phyloP scores from a whole-genome alignment of 768 basidiomycete species.

The Lactifluus volemus region DNA sequence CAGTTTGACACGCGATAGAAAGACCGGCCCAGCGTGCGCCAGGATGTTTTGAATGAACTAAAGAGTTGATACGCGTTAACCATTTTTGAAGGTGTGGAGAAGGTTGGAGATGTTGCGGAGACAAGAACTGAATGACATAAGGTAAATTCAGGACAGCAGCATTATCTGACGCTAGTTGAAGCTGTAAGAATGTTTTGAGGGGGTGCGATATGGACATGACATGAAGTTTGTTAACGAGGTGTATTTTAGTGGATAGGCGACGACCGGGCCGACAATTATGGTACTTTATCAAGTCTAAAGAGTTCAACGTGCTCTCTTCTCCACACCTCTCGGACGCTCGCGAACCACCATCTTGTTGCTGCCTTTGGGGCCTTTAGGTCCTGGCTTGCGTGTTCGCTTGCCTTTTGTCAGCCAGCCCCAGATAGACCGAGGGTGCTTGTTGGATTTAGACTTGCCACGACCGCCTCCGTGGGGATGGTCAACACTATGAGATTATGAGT shows the following conservation, averaged over 20 bases:
- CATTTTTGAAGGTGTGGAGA: constrained; percentile 69
- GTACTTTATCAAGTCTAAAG: not conserved
- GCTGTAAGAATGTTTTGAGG: constrained; percentile 56
- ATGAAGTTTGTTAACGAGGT: not conserved
- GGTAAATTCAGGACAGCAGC: constrained; percentile 52
- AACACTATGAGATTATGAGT: constrained; percentile 35
- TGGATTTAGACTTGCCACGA: constrained; percentile 94
- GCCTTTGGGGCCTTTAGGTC: constrained; percentile 82
- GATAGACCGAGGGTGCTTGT: constrained; percentile 86
- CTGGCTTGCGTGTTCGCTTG: constrained; percentile 85
- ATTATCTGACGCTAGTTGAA: constrained; percentile 63
- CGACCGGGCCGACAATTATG: not conserved
- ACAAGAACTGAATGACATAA: constrained; percentile 48
- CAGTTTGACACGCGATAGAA: constrained; percentile 61
- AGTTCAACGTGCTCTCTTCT: constrained; percentile 29
- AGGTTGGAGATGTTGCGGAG: constrained; percentile 41
- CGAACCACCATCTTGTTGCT: constrained; percentile 86
- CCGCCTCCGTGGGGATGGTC: constrained; percentile 98
- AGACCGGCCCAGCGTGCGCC: constrained; percentile 75
- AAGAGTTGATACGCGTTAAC: constrained; percentile 60
- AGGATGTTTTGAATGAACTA: constrained; percentile 71
- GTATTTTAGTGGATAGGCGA: not conserved
- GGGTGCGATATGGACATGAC: constrained; percentile 30
- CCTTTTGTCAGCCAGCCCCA: constrained; percentile 94
- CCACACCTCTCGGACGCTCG: constrained; percentile 72